phyloP scores from a whole-genome alignment of 495 filamentous ascomycete species.

The Podospora tetraspora region DNA sequence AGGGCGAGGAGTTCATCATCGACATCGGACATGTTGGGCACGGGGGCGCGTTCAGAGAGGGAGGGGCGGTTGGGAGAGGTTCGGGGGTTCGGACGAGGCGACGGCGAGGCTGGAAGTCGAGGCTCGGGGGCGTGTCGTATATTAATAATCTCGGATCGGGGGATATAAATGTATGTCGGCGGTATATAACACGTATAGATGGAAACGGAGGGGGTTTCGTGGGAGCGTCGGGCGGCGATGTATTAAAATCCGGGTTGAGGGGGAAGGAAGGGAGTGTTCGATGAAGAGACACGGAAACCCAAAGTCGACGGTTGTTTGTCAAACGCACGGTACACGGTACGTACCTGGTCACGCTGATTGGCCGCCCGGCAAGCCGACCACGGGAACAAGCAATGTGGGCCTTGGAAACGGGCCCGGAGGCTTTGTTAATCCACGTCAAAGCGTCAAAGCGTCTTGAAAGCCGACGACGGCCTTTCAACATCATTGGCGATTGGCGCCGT shows the following conservation, averaged over 20 bases:
- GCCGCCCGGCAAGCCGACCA: not conserved
- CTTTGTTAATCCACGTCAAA: constrained; percentile 2
- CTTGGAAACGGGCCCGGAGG: not conserved
- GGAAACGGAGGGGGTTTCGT: not conserved
- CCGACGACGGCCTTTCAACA: not conserved
- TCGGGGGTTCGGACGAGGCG: constrained; percentile 3
- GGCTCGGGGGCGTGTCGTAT: not conserved
- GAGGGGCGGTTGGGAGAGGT: not conserved
- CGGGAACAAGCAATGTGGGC: not conserved
- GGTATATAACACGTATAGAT: not conserved
- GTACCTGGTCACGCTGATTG: not conserved
- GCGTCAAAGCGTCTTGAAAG: not conserved
- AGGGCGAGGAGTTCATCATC: constrained; percentile 86
- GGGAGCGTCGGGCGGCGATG: not conserved
- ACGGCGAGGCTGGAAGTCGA: not conserved
- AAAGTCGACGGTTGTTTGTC: not conserved
- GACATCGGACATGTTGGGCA: constrained; percentile 57
- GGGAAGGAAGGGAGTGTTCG: not conserved
- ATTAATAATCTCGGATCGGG: not conserved
- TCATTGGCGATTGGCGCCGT: not conserved
- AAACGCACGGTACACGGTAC: not conserved
- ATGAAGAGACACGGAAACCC: not conserved
- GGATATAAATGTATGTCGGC: not conserved
- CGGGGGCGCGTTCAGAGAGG: not conserved
- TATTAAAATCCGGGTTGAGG: not conserved